These are phyloP conservation scores for Pleurotus tuoliensis DNA, from an alignment of 768 basidiomycete genomes.

Conservation along the genomic window DNA sequence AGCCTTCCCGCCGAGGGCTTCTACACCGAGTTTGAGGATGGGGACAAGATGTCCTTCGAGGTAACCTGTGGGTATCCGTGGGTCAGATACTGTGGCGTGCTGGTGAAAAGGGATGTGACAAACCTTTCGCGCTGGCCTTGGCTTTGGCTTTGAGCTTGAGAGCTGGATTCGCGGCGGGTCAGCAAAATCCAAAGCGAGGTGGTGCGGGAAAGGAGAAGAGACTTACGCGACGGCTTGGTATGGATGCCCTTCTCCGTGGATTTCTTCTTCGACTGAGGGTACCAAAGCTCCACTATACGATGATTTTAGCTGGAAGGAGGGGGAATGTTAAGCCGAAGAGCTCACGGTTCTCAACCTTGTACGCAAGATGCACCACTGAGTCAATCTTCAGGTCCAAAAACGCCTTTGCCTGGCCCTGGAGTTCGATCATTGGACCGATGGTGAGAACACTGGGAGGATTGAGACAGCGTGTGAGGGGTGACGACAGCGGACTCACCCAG, in stretches of 20 bases:
- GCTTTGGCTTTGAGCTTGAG: background rate
- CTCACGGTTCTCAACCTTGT: conserved; percentile 12
- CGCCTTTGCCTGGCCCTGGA: conserved; percentile 23
- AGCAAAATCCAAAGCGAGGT: background rate
- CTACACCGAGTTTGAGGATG: background rate
- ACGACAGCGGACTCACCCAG: conserved; percentile 19
- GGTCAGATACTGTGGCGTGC: background rate
- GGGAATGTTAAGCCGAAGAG: too few species aligned
- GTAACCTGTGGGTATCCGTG: background rate
- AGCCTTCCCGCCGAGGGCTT: background rate
- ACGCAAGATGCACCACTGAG: conserved; percentile 26
- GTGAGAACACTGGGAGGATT: conserved; percentile 26
- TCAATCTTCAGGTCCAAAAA: conserved; percentile 29
- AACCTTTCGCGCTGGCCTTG: background rate
- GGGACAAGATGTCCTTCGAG: background rate
- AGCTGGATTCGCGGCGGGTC: background rate
- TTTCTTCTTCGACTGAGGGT: background rate
- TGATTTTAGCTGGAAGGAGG: background rate
- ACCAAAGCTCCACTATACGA: background rate
- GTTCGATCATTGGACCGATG: conserved; percentile 35
- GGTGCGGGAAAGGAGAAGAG: background rate
- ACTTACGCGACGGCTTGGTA: background rate
- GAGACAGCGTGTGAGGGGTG: background rate
- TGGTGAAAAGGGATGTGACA: background rate
- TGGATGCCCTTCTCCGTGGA: background rate